Base-by-base conservation (phyloP, 2,329 filamentous ascomycete species). In the Apiospora saccharicola region DNA sequence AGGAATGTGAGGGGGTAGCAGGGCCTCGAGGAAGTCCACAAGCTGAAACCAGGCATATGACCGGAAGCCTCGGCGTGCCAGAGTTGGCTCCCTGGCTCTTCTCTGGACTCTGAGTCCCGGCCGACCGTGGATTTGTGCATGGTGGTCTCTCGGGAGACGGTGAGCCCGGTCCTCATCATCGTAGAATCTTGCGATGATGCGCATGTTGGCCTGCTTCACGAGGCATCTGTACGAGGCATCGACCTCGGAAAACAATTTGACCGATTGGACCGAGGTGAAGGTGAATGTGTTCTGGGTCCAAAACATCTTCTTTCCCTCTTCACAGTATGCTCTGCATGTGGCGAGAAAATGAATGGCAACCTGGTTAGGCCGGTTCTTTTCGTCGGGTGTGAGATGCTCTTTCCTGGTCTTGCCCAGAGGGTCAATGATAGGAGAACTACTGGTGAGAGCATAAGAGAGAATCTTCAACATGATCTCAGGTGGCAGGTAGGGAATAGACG, bases 1-100 rank as follows among this genome's bases (percentile, higher is more conserved):
- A 7, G 86, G 86, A 71, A 87, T 84, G 75, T 83, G 86, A 0
- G 88, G 87, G 3, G 87, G 84, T n/a, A 86, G 81, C 70, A 90
- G 77, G 6, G 85, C 86, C 70, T 82, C 80, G 30, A 90, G 79
- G 71, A 89, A 89, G 76, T 89, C 88, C 16, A 85, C 80, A 43
- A 88, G 81, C 75, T 89, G 87, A 46, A 83, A 83, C 87, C 87
- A 89, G 3, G 86, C 83, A 77, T 89, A 90, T 75, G 85, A 86
- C 67, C 87, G 85, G 73, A 89, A 89, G 24, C 87, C 87, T 30
- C 84, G 83, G n/a, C 86, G 84, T 43, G 86, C 82, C 37, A 88
- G 80, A 19, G 81, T 85, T 2, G 83, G 81, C 70, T 87, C 86
- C 53, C 82, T 85, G 26, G 83, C 80, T 1, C 87, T 83, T 44